Evolutionary conservation across 306 rosid species (phyloP).

Genomic region (Cicer arietinum): DNA sequence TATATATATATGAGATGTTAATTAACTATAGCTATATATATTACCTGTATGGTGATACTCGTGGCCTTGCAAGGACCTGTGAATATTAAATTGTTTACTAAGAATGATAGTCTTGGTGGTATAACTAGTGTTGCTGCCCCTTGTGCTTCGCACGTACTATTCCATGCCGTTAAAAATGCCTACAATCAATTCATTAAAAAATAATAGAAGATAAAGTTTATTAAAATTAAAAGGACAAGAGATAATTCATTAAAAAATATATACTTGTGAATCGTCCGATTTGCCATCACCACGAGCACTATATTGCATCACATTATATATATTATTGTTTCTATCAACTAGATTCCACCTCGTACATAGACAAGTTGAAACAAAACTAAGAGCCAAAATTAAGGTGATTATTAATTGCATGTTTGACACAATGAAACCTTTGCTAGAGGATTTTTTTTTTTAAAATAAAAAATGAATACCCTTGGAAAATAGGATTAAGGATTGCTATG

Average conservation of each 20-base stretch:
- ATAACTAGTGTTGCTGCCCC: background rate
- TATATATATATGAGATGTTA: too few relatives aligned
- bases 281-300: background rate
- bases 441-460: too few relatives aligned
- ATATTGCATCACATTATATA: background rate
- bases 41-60: background rate
- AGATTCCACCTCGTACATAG: background rate
- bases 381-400: background rate
- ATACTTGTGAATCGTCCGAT: background rate
- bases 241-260: too few relatives aligned
- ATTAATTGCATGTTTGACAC: background rate
- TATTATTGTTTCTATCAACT: background rate
- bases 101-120: background rate
- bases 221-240: background rate
- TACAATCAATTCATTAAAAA: background rate
- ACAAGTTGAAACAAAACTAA: background rate
- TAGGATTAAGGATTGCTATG: background rate
- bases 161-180: background rate
- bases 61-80: background rate
- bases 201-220: background rate
- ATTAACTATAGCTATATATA: too few relatives aligned
- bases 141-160: background rate
- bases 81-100: background rate
- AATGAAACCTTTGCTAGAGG: background rate
- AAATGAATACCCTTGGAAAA: too few relatives aligned